Conservation (phyloP, 352 stramenopile genomes). For the Globisporangium apiculatum region DNA sequence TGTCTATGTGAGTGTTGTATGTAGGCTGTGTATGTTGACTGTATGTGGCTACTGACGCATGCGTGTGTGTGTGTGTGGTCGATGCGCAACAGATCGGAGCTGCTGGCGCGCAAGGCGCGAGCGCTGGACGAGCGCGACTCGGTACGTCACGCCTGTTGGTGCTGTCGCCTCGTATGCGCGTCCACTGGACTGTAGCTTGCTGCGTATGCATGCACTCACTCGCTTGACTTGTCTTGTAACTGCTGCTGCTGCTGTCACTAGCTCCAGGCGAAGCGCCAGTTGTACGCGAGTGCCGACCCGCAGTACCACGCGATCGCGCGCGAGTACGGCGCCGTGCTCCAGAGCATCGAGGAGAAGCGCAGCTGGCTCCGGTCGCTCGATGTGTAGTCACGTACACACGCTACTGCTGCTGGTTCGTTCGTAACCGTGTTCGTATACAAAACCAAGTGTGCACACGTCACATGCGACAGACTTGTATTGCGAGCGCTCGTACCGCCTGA, state of each 20-base stretch:
- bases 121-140: slow-evolving; percentile 18
- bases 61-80: no score
- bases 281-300: slow-evolving; percentile 23
- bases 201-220: no score
- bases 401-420: no score
- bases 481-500: no score
- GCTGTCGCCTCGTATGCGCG: not conserved
- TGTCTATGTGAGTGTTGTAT: not conserved
- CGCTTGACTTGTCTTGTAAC: no score
- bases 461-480: no score
- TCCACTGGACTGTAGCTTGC: no score
- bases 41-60: no score
- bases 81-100: slow-evolving; percentile 10
- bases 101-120: slow-evolving; percentile 17
- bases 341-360: slow-evolving; percentile 32
- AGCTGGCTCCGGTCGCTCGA: slow-evolving; percentile 34
- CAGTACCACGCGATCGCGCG: slow-evolving; percentile 31
- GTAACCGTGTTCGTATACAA: no score
- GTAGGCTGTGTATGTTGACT: not conserved
- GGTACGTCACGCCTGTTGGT: not conserved
- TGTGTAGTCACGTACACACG: slow-evolving; percentile 13
- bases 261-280: slow-evolving; percentile 25
- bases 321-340: slow-evolving; percentile 24
- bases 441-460: no score
- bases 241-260: slow-evolving; percentile 1